A percentile compares a stretch with the other conserved stretches of the same genome.
phyloP scores from a whole-genome alignment of 2,329 filamentous ascomycete species.

The Lachnellula subtilissima region DNA sequence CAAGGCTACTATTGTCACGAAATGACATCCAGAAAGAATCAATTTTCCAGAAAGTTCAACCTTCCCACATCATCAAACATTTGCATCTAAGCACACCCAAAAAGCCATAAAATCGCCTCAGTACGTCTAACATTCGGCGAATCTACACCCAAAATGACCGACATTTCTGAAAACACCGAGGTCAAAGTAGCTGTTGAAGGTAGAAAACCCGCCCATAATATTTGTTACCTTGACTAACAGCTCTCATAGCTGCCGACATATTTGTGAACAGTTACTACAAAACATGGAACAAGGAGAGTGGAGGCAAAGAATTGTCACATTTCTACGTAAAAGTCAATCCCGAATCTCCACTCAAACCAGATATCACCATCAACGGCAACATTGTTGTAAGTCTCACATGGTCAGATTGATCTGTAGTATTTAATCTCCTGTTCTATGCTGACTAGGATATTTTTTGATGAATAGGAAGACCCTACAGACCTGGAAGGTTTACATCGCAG shows the following conservation, averaged over 20 bases:
- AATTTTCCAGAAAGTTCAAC: background rate
- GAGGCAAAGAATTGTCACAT: conserved; percentile 45
- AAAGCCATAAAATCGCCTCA: background rate
- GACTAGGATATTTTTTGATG: background rate
- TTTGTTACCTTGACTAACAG: conserved; percentile 3
- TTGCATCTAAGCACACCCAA: background rate
- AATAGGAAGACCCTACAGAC: conserved; percentile 46
- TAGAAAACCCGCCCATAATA: conserved; percentile 15
- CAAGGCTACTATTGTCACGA: background rate
- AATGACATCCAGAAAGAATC: no score
- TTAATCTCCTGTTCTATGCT: background rate
- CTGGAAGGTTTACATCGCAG: conserved; percentile 65
- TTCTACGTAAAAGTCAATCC: conserved; percentile 65
- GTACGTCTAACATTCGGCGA: background rate
- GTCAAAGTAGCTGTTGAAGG: conserved; percentile 35
- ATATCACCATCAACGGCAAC: conserved; percentile 78
- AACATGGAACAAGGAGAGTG: conserved; percentile 57
- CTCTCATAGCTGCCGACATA: conserved; percentile 55
- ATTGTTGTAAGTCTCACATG: conserved; percentile 39
- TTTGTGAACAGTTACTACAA: conserved; percentile 74
- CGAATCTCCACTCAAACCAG: conserved; percentile 51
- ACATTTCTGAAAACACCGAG: conserved; percentile 43
- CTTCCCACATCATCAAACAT: background rate
- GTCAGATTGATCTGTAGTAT: background rate
- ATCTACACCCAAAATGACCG: conserved; percentile 31